A percentile compares a stretch with the other conserved stretches of the same genome.
Evolutionary conservation across 2,329 filamentous ascomycete genomes (phyloP).

Genomic region (Aspergillus pseudoviridinutans): DNA sequence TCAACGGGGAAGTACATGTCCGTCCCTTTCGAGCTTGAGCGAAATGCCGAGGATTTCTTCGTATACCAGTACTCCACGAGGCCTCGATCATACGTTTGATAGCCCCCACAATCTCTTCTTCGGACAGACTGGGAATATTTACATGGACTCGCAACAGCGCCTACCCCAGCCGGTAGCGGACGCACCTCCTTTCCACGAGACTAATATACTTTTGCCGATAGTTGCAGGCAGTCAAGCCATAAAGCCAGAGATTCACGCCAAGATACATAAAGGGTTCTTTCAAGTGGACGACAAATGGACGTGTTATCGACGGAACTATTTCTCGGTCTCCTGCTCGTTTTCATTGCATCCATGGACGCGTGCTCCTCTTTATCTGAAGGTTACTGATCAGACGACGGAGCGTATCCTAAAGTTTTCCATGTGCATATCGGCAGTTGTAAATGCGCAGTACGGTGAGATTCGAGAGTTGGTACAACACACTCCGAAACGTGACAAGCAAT

Average conservation of each 20-base stretch:
- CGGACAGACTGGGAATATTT: conserved; percentile 20
- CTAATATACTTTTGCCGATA: conserved; percentile 32
- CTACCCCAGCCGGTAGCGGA: conserved; percentile 29
- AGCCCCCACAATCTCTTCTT: conserved; percentile 28
- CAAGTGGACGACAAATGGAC: conserved; percentile 79
- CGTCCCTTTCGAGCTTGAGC: conserved; percentile 27
- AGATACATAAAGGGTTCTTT: conserved; percentile 89
- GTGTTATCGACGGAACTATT: conserved; percentile 88
- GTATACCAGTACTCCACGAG: conserved; percentile 31
- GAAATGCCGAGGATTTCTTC: conserved; percentile 32
- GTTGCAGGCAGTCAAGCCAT: conserved; percentile 46
- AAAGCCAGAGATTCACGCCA: conserved; percentile 70
- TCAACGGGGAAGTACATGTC: conserved; percentile 25
- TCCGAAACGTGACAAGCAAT: conserved; percentile 85
- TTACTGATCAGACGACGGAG: conserved; percentile 43
- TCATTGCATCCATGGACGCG: conserved; percentile 60
- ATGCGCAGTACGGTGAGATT: conserved; percentile 67
- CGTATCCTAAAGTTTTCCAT: conserved; percentile 74
- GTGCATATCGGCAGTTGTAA: conserved; percentile 77
- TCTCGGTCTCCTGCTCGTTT: conserved; percentile 78
- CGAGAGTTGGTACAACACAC: conserved; percentile 89
- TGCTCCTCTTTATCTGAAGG: conserved; percentile 56
- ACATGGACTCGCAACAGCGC: conserved; percentile 25
- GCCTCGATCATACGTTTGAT: conserved; percentile 30
- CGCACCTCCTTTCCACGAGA: conserved; percentile 43